phyloP scores from a whole-genome alignment of 768 basidiomycete species.

The Auriscalpium orientale region DNA sequence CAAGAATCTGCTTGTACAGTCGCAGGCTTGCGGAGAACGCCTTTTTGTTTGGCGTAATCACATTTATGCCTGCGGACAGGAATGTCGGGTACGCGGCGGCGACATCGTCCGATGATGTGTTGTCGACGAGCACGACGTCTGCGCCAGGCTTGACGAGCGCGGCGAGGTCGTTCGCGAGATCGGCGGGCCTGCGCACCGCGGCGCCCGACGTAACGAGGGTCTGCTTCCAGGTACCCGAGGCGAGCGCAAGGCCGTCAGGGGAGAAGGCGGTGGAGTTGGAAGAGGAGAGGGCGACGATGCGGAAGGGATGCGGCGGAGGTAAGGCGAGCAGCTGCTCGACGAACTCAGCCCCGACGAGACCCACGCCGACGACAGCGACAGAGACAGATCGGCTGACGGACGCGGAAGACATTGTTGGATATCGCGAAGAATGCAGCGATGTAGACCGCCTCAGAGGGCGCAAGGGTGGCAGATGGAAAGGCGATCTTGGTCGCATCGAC shows the following conservation, averaged over 20 bases:
- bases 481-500: too few relatives aligned
- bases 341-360: conserved; percentile 87
- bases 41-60: conserved; percentile 98
- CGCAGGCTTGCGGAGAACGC: conserved; percentile 69
- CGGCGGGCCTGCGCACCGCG: conserved; percentile 31
- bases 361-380: conserved; percentile 84
- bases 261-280: conserved; percentile 55
- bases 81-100: conserved; percentile 78
- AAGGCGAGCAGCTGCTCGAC: conserved; percentile 71
- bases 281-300: conserved; percentile 61
- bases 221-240: conserved; percentile 33
- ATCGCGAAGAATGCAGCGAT: conserved; percentile 3
- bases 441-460: too few relatives aligned
- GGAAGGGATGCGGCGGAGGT: conserved; percentile 50
- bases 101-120: conserved; percentile 80
- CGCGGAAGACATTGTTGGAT: conserved; percentile 1
- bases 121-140: conserved; percentile 78
- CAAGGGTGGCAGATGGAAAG: too few relatives aligned
- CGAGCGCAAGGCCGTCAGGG: conserved; percentile 36
- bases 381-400: conserved; percentile 20
- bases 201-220: conserved; percentile 41
- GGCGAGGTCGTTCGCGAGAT: conserved; percentile 35
- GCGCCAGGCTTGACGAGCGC: conserved; percentile 36
- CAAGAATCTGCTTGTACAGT: conserved; percentile 64
- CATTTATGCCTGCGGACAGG: conserved; percentile 68